phyloP scores from a whole-genome alignment of 2,329 filamentous ascomycete species.

The Aspergillus oerlinghausenensis region DNA sequence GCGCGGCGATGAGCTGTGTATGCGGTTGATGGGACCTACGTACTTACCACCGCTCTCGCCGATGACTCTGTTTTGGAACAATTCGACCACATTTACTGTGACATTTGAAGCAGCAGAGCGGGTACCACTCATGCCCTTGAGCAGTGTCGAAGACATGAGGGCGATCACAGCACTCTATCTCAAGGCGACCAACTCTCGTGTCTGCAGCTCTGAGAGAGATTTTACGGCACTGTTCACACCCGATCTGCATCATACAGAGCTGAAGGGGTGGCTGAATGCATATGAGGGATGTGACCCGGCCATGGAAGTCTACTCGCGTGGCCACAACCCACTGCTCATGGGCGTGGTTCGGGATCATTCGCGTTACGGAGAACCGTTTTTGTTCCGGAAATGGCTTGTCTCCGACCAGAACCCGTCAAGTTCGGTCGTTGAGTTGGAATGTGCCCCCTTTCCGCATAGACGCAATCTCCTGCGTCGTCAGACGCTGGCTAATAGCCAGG shows the following conservation, averaged over 20 bases:
- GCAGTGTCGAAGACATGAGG: constrained; percentile 27
- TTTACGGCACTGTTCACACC: constrained; percentile 27
- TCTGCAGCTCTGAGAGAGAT: constrained; percentile 11
- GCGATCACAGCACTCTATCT: constrained; percentile 28
- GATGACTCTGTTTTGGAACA: constrained; percentile 28
- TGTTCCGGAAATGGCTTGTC: constrained; percentile 23
- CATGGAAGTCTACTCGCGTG: constrained; percentile 16
- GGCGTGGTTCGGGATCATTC: constrained; percentile 27
- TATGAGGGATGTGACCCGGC: constrained; percentile 20
- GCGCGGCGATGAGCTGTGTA: constrained; percentile 10
- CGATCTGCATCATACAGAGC: constrained; percentile 8
- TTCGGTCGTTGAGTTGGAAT: constrained; percentile 21
- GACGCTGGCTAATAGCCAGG: constrained; percentile 2
- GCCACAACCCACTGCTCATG: background rate
- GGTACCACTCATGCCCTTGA: constrained; percentile 5
- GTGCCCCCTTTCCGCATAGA: constrained; percentile 21
- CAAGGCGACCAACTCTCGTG: constrained; percentile 16
- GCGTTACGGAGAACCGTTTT: constrained; percentile 19
- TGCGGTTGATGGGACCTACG: constrained; percentile 20
- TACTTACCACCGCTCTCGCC: constrained; percentile 13
- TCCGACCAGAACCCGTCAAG: constrained; percentile 1
- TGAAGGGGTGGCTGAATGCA: constrained; percentile 18
- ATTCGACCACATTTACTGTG: constrained; percentile 16
- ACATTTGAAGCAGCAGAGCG: constrained; percentile 13
- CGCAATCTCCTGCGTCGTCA: constrained; percentile 24